Percentiles rank a stretch among this genome's conserved stretches.
Evolutionary conservation across 345 rosid genomes (phyloP).

Genomic region (Populus ilicifolia): DNA sequence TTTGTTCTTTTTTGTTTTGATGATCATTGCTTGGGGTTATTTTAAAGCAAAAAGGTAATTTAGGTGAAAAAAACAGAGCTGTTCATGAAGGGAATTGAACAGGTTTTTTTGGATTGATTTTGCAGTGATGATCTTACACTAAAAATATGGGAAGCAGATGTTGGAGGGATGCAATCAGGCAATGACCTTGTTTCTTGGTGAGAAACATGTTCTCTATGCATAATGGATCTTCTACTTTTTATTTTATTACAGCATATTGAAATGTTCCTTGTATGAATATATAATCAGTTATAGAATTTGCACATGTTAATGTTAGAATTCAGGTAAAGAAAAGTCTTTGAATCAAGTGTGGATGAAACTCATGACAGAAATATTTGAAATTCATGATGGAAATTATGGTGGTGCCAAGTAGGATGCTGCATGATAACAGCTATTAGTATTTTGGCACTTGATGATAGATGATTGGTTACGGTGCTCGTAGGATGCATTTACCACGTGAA

Average conservation of each 20-base stretch:
- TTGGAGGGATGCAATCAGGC: constrained; percentile 50
- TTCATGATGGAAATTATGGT: background rate
- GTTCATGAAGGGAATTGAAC: background rate
- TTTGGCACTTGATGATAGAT: too few species aligned
- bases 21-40: background rate
- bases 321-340: too few species aligned
- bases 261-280: background rate
- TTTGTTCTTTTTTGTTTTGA: constrained; percentile 2
- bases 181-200: constrained; percentile 78
- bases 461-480: too few species aligned
- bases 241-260: background rate
- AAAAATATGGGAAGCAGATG: constrained; percentile 79
- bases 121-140: constrained; percentile 94
- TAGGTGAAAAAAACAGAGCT: background rate
- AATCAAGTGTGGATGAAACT: too few species aligned
- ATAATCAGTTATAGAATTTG: too few species aligned
- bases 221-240: constrained; percentile 4
- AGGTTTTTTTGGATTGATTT: constrained; percentile 18
- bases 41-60: background rate
- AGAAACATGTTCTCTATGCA: constrained; percentile 20
- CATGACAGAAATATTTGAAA: too few species aligned
- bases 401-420: background rate
- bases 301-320: too few species aligned
- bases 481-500: too few species aligned
- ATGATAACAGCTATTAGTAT: background rate